Evolutionary conservation across 306 rosid species (phyloP), one percentile per base, ranked within the genome.

Genomic region (Malus sylvestris): DNA sequence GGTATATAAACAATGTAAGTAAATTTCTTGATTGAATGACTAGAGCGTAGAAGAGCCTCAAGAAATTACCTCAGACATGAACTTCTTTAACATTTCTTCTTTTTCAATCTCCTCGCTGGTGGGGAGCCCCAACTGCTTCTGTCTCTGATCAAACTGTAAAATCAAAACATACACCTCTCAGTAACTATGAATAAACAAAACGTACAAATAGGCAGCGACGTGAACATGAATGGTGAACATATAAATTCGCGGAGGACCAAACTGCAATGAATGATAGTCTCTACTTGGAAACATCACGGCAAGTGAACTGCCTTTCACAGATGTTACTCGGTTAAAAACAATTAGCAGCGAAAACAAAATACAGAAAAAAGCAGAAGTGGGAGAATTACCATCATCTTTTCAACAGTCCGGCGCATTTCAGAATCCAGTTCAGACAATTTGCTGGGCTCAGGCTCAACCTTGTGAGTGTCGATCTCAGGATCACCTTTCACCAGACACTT

Each of bases 391-490:
- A 96, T 96, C 99, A 96, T 92, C 83, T 93, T 96, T 77, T 93
- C 98, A 67, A 93, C 98, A 22, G 96, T 96, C 64, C 83, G 87
- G 46, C 98, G 84, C 27, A 96, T 92, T 82, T 96, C 99, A 6
- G 96, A 86, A 82, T 96, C 99, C 35, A 92, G 86, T 76, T 96
- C 99, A 23, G 93, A 72, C 49, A 96, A 88, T 77, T 91, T 96
- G 86, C 98, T 96, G 83, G 81, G 81, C 77, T 89, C 99, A 4
- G 99, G 99, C 79, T 93, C 99, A 70, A 89, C 97, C 71, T 89
- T 93, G 53, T 96, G 98, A 15, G 98, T 93, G 83, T 96, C 96
- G 23, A 96, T 77, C 78, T 88, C 93, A 75, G 97, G 98, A 64
- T 88, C 98, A 29, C 99, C 99, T 81, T 91, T 96, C 59, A 96